phyloP scores from a whole-genome alignment of 768 basidiomycete species.

The Harrya chromipes region DNA sequence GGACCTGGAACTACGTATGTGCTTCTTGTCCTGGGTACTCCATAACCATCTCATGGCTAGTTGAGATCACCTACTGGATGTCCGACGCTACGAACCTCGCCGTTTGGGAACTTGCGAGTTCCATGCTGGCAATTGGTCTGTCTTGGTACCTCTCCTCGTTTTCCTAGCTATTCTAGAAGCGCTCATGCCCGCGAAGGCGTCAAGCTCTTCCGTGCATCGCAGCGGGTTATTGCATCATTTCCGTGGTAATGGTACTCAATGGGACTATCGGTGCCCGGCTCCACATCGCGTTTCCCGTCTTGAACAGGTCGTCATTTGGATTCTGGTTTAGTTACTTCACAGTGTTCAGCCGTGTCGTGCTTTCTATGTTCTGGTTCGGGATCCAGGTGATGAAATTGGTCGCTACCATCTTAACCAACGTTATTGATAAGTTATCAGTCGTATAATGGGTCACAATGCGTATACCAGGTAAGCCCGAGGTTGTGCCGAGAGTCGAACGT shows the following conservation, averaged over 20 bases:
- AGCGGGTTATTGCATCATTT: conserved; percentile 69
- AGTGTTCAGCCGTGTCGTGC: conserved; percentile 70
- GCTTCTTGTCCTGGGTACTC: conserved; percentile 32
- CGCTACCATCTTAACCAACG: neutral
- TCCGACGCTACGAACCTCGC: conserved; percentile 26
- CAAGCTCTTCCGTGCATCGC: conserved; percentile 71
- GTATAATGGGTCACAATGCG: conserved; percentile 63
- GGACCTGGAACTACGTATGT: neutral
- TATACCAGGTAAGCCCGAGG: conserved; percentile 49
- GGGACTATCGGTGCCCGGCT: conserved; percentile 79
- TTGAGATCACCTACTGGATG: conserved; percentile 25
- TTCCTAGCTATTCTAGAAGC: neutral
- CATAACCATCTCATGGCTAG: neutral
- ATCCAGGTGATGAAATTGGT: conserved; percentile 47
- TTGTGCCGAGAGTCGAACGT: neutral
- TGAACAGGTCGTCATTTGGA: conserved; percentile 83
- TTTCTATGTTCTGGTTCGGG: conserved; percentile 84
- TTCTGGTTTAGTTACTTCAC: conserved; percentile 90
- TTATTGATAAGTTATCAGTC: conserved; percentile 33
- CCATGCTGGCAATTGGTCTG: conserved; percentile 73
- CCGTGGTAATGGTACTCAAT: conserved; percentile 72
- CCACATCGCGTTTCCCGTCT: conserved; percentile 70
- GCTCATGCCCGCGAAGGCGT: conserved; percentile 39
- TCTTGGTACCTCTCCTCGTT: conserved; percentile 48
- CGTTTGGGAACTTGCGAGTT: conserved; percentile 49